These are phyloP conservation scores for Collariella sp. DNA, from an alignment of 495 filamentous ascomycete species.

Conservation along the genomic window DNA sequence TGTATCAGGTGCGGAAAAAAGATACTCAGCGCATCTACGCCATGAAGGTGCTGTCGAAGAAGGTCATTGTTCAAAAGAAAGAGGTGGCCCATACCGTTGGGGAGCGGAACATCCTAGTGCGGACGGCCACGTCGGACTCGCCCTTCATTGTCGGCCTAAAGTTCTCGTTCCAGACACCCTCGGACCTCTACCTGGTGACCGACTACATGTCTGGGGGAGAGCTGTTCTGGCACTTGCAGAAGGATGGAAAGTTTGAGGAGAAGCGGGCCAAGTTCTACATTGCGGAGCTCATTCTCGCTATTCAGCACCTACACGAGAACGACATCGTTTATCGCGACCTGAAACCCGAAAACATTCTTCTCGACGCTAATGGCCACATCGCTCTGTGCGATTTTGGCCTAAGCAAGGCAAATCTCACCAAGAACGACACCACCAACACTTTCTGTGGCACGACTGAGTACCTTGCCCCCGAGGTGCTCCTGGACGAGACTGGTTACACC, in stretches of 20 bases:
- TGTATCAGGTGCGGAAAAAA: conserved; percentile 98
- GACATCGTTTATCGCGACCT: conserved; percentile 97
- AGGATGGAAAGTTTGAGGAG: conserved; percentile 93
- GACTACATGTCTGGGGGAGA: conserved; percentile 99
- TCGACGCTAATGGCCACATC: conserved; percentile 86
- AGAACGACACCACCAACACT: conserved; percentile 96
- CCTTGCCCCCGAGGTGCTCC: conserved; percentile 85
- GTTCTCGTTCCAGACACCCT: conserved; percentile 96
- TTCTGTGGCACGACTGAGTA: conserved; percentile 99
- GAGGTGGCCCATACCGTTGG: conserved; percentile 95
- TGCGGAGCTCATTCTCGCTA: conserved; percentile 89
- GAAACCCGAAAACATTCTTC: conserved; percentile 95
- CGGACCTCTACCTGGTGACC: conserved; percentile 95
- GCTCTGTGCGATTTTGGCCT: conserved; percentile 94
- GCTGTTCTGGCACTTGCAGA: conserved; percentile 97
- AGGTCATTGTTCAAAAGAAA: conserved; percentile 99
- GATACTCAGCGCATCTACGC: conserved; percentile 94
- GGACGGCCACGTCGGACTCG: conserved; percentile 90
- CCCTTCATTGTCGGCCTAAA: conserved; percentile 98
- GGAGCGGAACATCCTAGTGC: conserved; percentile 92
- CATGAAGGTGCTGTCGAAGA: conserved; percentile 98
- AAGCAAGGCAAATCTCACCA: conserved; percentile 92
- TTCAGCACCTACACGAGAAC: conserved; percentile 91
- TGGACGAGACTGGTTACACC: conserved; percentile 96
- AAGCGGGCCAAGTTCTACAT: conserved; percentile 97